These are phyloP conservation scores for Phytophthora podocarpi DNA, from an alignment of 352 stramenopile species.

Conservation along the genomic window DNA sequence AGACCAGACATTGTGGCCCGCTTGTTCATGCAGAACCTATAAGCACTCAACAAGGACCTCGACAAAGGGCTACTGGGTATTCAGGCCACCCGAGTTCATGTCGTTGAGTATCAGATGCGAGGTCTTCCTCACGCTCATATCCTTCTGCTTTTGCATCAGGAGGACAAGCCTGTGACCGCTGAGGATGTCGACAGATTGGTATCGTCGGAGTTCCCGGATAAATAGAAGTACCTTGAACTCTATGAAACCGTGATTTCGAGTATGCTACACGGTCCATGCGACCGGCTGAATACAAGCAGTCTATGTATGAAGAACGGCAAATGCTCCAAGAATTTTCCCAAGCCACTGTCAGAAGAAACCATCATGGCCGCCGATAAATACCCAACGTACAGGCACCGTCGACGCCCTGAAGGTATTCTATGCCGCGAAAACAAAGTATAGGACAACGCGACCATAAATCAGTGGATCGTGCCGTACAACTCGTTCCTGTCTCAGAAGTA, in stretches of 20 bases:
- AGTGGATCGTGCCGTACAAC: slow-evolving; percentile 66
- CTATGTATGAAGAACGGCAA: slow-evolving; percentile 28
- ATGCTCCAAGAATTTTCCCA: slow-evolving; percentile 35
- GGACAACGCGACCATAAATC: slow-evolving; percentile 33
- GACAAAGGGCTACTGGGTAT: slow-evolving; percentile 24
- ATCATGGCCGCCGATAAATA: neutral
- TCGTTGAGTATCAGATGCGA: slow-evolving; percentile 61
- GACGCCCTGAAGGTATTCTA: neutral
- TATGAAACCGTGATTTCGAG: slow-evolving; percentile 14
- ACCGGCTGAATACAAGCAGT: neutral
- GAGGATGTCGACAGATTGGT: slow-evolving; percentile 24
- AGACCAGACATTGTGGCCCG: slow-evolving; percentile 22
- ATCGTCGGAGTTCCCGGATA: slow-evolving; percentile 25
- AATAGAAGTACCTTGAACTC: neutral
- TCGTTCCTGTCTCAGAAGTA: slow-evolving; percentile 54
- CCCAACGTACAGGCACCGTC: neutral
- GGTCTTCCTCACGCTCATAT: slow-evolving; percentile 55
- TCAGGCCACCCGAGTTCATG: slow-evolving; percentile 27
- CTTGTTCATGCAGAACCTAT: slow-evolving; percentile 31
- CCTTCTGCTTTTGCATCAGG: slow-evolving; percentile 44
- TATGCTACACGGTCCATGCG: slow-evolving; percentile 25
- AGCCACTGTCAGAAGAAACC: slow-evolving; percentile 11
- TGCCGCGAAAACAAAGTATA: neutral
- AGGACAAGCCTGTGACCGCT: slow-evolving; percentile 16
- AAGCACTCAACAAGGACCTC: slow-evolving; percentile 30